These are phyloP conservation scores for Russula sp. DNA, from an alignment of 768 basidiomycete species.

Conservation along the genomic window DNA sequence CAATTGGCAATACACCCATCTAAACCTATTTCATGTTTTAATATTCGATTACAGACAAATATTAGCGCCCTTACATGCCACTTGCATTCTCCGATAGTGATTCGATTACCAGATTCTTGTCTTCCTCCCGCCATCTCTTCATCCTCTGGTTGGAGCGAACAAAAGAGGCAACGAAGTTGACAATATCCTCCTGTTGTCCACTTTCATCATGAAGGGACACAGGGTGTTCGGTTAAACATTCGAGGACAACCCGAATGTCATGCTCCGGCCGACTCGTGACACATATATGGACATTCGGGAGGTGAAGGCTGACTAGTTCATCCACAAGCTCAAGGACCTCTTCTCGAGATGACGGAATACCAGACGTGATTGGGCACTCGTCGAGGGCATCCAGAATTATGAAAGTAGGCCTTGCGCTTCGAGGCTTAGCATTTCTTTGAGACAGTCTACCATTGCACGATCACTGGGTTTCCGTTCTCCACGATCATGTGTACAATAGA, in stretches of 20 bases:
- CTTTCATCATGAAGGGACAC: neutral
- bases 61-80: neutral
- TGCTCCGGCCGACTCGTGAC: neutral
- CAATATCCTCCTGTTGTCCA: neutral
- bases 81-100: neutral
- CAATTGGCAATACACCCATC: neutral
- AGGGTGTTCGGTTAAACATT: neutral
- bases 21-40: neutral
- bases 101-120: neutral
- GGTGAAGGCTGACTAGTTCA: neutral
- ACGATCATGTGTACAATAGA: neutral
- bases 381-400: neutral
- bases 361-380: neutral
- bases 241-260: neutral
- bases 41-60: neutral
- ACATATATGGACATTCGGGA: neutral
- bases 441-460: neutral
- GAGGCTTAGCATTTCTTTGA: neutral
- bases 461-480: neutral
- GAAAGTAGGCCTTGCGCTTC: neutral
- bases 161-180: neutral
- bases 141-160: neutral
- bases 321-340: neutral
- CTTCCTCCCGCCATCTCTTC: neutral
- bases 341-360: neutral